These are phyloP conservation scores for Aspergillus mulundensis DNA, from an alignment of 495 filamentous ascomycete species.

Conservation along the genomic window DNA sequence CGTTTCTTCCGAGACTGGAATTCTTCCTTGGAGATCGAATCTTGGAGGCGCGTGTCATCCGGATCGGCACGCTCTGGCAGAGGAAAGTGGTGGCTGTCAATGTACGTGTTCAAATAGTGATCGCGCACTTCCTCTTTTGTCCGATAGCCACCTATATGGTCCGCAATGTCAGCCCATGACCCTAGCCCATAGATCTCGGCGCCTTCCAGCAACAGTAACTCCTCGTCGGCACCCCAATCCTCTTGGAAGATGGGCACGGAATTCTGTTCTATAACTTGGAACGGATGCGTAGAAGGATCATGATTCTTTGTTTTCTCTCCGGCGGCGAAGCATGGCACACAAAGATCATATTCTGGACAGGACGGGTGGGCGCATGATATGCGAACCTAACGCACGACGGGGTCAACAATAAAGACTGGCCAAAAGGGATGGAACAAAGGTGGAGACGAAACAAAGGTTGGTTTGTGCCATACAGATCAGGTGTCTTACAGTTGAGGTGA, in stretches of 20 bases:
- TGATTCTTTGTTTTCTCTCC: slow-evolving; percentile 75
- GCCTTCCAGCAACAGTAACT: slow-evolving; percentile 85
- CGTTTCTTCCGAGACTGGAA: slow-evolving; percentile 94
- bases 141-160: slow-evolving; percentile 94
- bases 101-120: slow-evolving; percentile 85
- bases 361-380: slow-evolving; percentile 80
- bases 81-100: slow-evolving; percentile 78
- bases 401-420: not conserved
- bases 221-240: slow-evolving; percentile 97
- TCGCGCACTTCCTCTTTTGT: slow-evolving; percentile 91
- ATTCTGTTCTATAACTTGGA: slow-evolving; percentile 94
- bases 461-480: not conserved
- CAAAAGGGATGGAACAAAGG: not conserved
- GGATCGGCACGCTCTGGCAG: slow-evolving; percentile 81
- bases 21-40: slow-evolving; percentile 78
- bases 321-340: slow-evolving; percentile 88
- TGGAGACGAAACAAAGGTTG: not conserved
- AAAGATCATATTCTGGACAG: slow-evolving; percentile 95
- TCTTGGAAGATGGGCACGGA: slow-evolving; percentile 92
- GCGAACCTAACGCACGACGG: slow-evolving; percentile 61
- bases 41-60: slow-evolving; percentile 67
- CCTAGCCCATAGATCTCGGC: slow-evolving; percentile 97
- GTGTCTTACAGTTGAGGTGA: slow-evolving; percentile 79
- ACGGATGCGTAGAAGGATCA: slow-evolving; percentile 78
- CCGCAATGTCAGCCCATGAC: slow-evolving; percentile 96